These are phyloP conservation scores for Articulospora tetracladia DNA, from an alignment of 495 filamentous ascomycete species.

Conservation along the genomic window DNA sequence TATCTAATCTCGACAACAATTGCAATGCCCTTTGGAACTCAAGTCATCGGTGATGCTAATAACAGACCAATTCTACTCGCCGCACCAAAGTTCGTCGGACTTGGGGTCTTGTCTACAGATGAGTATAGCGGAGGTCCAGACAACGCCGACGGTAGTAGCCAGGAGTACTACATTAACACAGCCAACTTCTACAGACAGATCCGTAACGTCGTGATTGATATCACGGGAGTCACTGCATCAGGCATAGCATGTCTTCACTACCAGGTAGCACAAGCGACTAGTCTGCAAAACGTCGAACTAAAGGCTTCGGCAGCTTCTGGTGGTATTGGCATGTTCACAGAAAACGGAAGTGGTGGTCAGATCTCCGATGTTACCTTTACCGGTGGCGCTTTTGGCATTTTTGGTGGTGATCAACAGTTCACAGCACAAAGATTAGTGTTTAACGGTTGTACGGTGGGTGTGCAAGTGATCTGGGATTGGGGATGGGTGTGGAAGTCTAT, in stretches of 20 bases:
- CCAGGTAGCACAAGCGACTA: constrained; percentile 73
- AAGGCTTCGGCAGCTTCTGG: constrained; percentile 41
- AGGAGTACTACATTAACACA: constrained; percentile 35
- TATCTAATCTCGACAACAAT: constrained; percentile 7
- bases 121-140: constrained; percentile 47
- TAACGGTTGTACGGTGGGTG: constrained; percentile 44
- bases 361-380: constrained; percentile 63
- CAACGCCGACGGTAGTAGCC: constrained; percentile 45
- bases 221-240: constrained; percentile 48
- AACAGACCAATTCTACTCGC: constrained; percentile 58
- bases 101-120: constrained; percentile 67
- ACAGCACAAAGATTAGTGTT: constrained; percentile 58
- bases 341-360: constrained; percentile 67
- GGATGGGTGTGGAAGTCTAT: constrained; percentile 24
- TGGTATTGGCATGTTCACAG: constrained; percentile 57
- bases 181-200: constrained; percentile 70
- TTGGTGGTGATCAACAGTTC: constrained; percentile 57
- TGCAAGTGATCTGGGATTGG: constrained; percentile 50
- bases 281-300: constrained; percentile 57
- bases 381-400: constrained; percentile 59
- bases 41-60: constrained; percentile 13
- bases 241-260: constrained; percentile 61
- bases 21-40: constrained; percentile 4
- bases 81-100: constrained; percentile 52
- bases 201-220: constrained; percentile 68